Conservation (phyloP, 345 rosid genomes). For the Eucalyptus curtisii region DNA sequence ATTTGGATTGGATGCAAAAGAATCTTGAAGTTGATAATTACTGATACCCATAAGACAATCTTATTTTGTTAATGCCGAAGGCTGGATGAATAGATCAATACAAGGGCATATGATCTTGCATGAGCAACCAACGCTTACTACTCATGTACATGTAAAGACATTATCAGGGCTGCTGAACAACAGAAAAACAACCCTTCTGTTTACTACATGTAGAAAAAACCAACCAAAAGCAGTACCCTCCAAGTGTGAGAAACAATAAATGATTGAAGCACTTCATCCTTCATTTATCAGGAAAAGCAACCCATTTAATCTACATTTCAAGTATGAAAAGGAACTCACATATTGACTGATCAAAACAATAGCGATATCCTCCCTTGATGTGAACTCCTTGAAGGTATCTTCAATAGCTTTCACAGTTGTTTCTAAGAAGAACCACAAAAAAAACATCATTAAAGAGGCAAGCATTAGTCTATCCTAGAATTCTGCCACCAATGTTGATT, state of each 20-base stretch:
- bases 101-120: neutral
- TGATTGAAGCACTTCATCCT: neutral
- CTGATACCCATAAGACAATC: neutral
- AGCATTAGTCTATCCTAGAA: neutral
- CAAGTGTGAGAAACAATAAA: neutral
- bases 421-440: conserved; percentile 17
- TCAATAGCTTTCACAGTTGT: conserved; percentile 73
- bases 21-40: neutral
- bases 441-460: neutral
- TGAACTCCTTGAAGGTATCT: conserved; percentile 81
- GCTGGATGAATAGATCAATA: neutral
- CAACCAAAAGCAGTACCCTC: neutral
- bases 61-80: neutral
- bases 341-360: conserved; percentile 72
- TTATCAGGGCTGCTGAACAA: neutral
- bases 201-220: neutral
- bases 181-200: neutral
- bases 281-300: neutral
- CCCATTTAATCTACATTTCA: neutral
- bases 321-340: conserved; percentile 30
- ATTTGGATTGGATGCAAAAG: neutral
- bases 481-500: neutral
- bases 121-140: neutral
- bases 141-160: neutral
- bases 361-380: conserved; percentile 64